Evolutionary conservation across 1,139 yeast species (phyloP), one percentile per base, ranked within the genome.

Genomic region (Suhomyces bokatorum): DNA sequence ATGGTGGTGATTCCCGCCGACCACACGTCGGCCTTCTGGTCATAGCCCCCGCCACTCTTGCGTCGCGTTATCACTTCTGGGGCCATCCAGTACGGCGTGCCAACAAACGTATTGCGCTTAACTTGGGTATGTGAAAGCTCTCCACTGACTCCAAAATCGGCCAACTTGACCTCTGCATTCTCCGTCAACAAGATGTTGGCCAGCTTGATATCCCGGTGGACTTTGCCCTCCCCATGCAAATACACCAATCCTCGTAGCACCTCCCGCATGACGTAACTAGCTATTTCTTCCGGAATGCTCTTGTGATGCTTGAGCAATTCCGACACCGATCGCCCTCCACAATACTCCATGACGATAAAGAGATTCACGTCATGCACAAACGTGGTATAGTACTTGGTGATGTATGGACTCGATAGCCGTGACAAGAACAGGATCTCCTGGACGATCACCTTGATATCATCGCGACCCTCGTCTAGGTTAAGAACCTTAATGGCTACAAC

Each of bases 31-130:
- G 89, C 95, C 58, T 84, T 87, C 53, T 83, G 86, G 59, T 86
- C 76, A 58, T 88, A 86, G 1, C 91, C 91, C 57, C 86, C 85
- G 56, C 86, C 85, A 1, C 88, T 88, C 14, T 64, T 63, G 26
- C 58, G 56, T 45, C 78, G 66, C 4, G 68, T 59, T 22, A 88
- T 84, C 27, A 87, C 85, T 58, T 88, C 96, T 0, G 96, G 96
- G 0, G 96, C 96, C 96, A 88, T 88, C 96, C 96, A 88, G 62
- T 81, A 87, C 15, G 96, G 96, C 0, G 96, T 87, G 0, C 96
- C 96, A 30, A 87, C 96, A 70, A 87, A 84, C 0, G 95, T 87
- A 48, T 79, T 74, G 52, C 83, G 78, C 51, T 78, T 80, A 42
- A 76, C 73, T 39, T 73, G 70, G 1, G 87, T 80, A 33, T 79